These are phyloP conservation scores for Pseudonectria buxi DNA, from an alignment of 2,329 filamentous ascomycete species.

Conservation along the genomic window DNA sequence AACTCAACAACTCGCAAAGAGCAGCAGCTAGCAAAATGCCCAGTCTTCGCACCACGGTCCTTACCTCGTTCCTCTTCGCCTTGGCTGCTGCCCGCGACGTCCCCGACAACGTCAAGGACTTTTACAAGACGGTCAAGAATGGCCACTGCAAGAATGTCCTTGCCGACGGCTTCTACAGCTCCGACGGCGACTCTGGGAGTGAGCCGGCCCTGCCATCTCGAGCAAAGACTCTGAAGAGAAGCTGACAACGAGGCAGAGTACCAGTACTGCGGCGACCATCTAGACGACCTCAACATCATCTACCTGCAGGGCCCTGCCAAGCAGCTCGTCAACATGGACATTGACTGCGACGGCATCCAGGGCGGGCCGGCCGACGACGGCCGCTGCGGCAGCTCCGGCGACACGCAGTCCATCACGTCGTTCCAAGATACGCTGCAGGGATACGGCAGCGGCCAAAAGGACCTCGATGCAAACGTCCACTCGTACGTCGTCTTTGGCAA, in stretches of 20 bases:
- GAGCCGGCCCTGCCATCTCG: conserved; percentile 5
- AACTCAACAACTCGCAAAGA: too few species aligned
- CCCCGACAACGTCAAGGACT: conserved; percentile 33
- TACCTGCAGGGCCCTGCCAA: conserved; percentile 40
- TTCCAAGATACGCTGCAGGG: conserved; percentile 34
- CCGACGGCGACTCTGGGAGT: conserved; percentile 31
- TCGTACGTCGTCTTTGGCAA: conserved; percentile 50
- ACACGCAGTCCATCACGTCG: conserved; percentile 40
- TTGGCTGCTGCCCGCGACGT: conserved; percentile 26
- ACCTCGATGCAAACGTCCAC: conserved; percentile 45
- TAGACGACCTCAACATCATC: conserved; percentile 34
- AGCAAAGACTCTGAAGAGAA: too few species aligned
- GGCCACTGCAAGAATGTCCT: conserved; percentile 33
- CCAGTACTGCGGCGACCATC: conserved; percentile 42
- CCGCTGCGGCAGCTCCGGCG: conserved; percentile 37
- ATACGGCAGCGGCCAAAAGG: conserved; percentile 31
- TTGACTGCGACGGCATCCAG: conserved; percentile 51
- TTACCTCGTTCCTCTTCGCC: conserved; percentile 16
- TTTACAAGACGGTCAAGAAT: conserved; percentile 32
- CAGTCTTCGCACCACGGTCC: conserved; percentile 14
- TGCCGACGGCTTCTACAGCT: conserved; percentile 35
- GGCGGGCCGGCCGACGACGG: conserved; percentile 34
- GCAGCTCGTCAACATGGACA: conserved; percentile 47
- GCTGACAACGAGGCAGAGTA: conserved; percentile 18
- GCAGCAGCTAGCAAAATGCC: too few species aligned